Evolutionary conservation across 768 basidiomycete species (phyloP), one percentile per base, ranked within the genome.

Genomic region (Arthromyces matolae): DNA sequence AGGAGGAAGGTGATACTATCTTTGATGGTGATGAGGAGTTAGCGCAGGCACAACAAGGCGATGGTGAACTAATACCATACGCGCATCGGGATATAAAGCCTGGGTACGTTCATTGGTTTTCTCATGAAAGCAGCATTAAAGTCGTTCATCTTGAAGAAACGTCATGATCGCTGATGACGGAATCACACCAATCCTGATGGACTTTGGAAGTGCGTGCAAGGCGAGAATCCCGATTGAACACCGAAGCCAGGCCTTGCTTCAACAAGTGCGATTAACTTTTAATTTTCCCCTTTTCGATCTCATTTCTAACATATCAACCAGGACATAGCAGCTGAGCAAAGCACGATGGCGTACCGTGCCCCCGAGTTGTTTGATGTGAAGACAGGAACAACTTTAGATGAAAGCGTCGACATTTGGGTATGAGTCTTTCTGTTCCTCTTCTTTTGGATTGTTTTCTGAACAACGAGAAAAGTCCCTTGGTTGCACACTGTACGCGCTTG

Each of bases 281-380:
- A 35, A 9, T 29, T 14, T 40, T 16, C 16, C n/a, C 24, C 25
- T 22, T 28, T 24, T 35, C 24, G n/a, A 28, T 24, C 5, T 39
- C 3, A 42, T 51, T 43, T 38, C 20, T 45, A 34, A 20, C 8
- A n/a, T 36, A 24, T 22, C 29, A 22, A n/a, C 50, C 16, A 89
- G 80, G 96, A 99, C 64, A 83, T 95, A 53, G 96, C 96, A 3
- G 93, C 92, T 14, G 96, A 99, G 66, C 94, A 95, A 65, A 95
- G 93, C 55, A 93, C 93, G 10, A 98, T 99, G 96, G 90, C 96
- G 0, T 99, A 95, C 59, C 84, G 96, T 16, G 94, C 96, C 2
- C 96, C 96, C 0, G 96, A 99, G 61, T 73, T 99, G 18, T 99
- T 97, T 62, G 96, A 99, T 58, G 94, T 96, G 47, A 95, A 95